phyloP scores from a whole-genome alignment of 495 filamentous ascomycete species.

The Arthonia radiata region DNA sequence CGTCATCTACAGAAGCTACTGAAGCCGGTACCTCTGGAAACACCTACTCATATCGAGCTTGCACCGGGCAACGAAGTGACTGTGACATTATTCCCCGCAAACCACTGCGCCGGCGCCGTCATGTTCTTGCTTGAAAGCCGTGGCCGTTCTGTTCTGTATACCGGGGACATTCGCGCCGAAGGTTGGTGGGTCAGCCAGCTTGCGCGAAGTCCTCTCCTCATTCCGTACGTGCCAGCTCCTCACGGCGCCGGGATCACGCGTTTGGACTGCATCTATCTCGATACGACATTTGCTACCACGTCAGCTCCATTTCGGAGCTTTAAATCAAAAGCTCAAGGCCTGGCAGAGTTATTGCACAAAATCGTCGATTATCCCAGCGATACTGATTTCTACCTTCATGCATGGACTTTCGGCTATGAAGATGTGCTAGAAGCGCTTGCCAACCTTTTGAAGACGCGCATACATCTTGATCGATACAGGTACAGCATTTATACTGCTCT shows the following conservation, averaged over 20 bases:
- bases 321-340: conserved; percentile 35
- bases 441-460: conserved; percentile 37
- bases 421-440: conserved; percentile 76
- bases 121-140: conserved; percentile 80
- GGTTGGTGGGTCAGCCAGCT: conserved; percentile 43
- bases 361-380: conserved; percentile 42
- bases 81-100: conserved; percentile 74
- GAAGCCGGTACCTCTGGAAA: conserved; percentile 67
- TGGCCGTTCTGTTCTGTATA: conserved; percentile 61
- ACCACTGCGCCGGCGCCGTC: conserved; percentile 76
- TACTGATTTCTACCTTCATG: conserved; percentile 61
- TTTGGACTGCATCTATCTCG: conserved; percentile 63
- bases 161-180: conserved; percentile 70
- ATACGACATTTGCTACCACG: conserved; percentile 48
- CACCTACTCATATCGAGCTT: conserved; percentile 55
- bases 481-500: conserved; percentile 47
- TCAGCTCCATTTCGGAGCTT: conserved; percentile 11
- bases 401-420: conserved; percentile 85
- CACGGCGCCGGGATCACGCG: too few relatives aligned
- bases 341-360: conserved; percentile 48
- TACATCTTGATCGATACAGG: conserved; percentile 72
- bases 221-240: conserved; percentile 47
- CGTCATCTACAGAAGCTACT: conserved; percentile 48
- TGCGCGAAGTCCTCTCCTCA: conserved; percentile 40
- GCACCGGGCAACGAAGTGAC: conserved; percentile 37